Evolutionary conservation across 139 green algal species (phyloP).

Genomic region (Ulvella scutata): DNA sequence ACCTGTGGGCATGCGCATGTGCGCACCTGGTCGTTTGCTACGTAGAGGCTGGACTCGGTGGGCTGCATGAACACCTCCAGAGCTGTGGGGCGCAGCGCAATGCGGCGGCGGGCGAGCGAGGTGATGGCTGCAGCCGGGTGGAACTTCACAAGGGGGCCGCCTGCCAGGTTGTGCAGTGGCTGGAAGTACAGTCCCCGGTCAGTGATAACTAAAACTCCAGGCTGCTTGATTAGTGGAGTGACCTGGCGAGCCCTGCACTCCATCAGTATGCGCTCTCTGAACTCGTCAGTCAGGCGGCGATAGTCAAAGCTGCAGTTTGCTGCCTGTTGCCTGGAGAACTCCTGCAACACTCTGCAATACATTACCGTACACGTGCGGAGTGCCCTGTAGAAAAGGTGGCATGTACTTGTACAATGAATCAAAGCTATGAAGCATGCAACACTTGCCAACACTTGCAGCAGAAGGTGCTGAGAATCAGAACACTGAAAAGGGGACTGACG

Average conservation of each 20-base stretch:
- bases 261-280: slow-evolving; percentile 38
- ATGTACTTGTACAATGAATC: no score
- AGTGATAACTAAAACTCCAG: slow-evolving; percentile 56
- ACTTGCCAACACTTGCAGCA: no score
- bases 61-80: slow-evolving; percentile 61
- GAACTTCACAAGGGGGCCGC: slow-evolving; percentile 30
- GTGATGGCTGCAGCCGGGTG: slow-evolving; percentile 53
- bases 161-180: slow-evolving; percentile 61
- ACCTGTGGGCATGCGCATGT: background rate
- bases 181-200: slow-evolving; percentile 71
- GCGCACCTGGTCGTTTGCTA: background rate
- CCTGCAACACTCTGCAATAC: slow-evolving; percentile 21
- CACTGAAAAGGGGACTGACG: no score
- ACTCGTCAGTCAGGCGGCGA: slow-evolving; percentile 46
- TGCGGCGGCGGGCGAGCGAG: slow-evolving; percentile 48
- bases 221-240: slow-evolving; percentile 44
- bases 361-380: no score
- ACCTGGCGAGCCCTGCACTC: slow-evolving; percentile 27
- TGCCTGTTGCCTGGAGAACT: slow-evolving; percentile 19
- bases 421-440: no score
- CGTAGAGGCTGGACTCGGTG: slow-evolving; percentile 1
- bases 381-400: no score
- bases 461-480: no score
- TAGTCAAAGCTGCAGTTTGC: slow-evolving; percentile 48
- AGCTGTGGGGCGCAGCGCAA: slow-evolving; percentile 35